phyloP scores from a whole-genome alignment of 306 rosid species.

The Citrullus colocynthis region DNA sequence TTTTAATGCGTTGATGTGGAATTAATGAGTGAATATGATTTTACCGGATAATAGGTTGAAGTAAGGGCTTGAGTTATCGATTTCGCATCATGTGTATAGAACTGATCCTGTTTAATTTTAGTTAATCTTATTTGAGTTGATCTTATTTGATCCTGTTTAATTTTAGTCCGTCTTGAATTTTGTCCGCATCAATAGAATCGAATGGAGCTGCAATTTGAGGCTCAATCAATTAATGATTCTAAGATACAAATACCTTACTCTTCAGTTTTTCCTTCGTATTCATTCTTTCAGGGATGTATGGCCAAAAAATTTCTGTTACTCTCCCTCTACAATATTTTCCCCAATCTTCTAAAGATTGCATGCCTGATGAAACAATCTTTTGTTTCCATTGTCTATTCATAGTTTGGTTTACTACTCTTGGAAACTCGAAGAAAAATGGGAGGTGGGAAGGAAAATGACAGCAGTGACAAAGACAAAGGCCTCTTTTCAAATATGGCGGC shows the following conservation, averaged over 20 bases:
- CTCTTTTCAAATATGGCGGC: conserved; percentile 42
- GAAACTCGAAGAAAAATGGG: conserved; percentile 35
- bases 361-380: background rate
- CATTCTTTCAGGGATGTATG: background rate
- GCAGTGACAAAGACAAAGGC: conserved; percentile 43
- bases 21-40: background rate
- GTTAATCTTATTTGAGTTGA: background rate
- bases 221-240: background rate
- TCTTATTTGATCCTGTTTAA: background rate
- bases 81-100: background rate
- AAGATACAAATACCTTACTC: background rate
- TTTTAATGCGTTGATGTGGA: background rate
- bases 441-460: conserved; percentile 39
- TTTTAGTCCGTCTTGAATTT: background rate
- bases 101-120: background rate
- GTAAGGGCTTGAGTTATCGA: background rate
- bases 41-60: background rate
- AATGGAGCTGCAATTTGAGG: background rate
- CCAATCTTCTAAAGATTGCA: background rate
- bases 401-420: background rate
- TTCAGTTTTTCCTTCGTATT: background rate
- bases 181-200: background rate
- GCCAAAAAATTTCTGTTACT: background rate
- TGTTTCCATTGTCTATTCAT: background rate
- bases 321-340: no score